These are phyloP conservation scores for Mycena leptocephala DNA, from an alignment of 768 basidiomycete species.

Conservation along the genomic window DNA sequence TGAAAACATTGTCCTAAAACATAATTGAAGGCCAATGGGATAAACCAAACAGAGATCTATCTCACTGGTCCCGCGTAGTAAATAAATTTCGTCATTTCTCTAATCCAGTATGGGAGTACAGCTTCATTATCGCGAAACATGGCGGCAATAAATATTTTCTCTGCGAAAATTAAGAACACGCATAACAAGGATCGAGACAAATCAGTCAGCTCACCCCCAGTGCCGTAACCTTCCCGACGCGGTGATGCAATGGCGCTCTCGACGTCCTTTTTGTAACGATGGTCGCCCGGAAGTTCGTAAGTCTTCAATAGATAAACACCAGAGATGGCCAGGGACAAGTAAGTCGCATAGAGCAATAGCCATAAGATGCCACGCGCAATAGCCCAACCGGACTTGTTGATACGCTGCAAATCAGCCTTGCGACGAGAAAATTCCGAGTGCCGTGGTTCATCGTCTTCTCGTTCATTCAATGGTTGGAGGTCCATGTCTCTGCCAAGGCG, in stretches of 20 bases:
- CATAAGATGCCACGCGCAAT: too few relatives aligned
- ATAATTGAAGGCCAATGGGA: neutral
- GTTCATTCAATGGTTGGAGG: too few relatives aligned
- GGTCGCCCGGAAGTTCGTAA: constrained; percentile 19
- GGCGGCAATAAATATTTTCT: constrained; percentile 57
- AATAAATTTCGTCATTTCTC: constrained; percentile 52
- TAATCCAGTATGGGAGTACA: constrained; percentile 58
- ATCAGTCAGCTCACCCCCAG: neutral
- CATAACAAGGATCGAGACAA: neutral
- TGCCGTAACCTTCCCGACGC: neutral
- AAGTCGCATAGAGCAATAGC: neutral
- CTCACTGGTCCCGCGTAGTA: constrained; percentile 51
- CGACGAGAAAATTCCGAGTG: too few relatives aligned
- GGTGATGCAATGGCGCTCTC: neutral
- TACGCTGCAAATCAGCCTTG: too few relatives aligned
- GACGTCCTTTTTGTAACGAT: constrained; percentile 15
- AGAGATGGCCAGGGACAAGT: neutral
- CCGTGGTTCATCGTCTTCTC: too few relatives aligned
- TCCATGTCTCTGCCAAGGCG: too few relatives aligned
- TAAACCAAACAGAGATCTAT: neutral
- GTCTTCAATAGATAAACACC: constrained; percentile 2
- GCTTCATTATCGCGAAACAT: constrained; percentile 58
- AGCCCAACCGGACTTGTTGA: too few relatives aligned
- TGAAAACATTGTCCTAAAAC: neutral
- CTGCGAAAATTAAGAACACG: constrained; percentile 2